phyloP scores from a whole-genome alignment of 345 rosid species.

The Salix purpurea region DNA sequence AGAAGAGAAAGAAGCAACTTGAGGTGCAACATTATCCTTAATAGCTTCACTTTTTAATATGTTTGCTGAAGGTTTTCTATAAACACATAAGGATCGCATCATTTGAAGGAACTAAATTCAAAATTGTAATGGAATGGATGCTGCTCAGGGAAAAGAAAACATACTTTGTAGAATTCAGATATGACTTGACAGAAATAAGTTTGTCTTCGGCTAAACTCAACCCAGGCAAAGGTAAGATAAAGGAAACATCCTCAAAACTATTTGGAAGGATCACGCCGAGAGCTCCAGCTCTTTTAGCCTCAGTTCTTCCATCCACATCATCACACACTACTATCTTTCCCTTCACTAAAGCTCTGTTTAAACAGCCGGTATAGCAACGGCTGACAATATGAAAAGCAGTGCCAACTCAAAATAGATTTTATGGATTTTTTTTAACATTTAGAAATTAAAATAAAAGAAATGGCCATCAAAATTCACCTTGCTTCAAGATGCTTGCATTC shows the following conservation, averaged over 20 bases:
- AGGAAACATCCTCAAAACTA: neutral
- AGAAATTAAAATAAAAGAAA: no score
- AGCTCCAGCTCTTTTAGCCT: neutral
- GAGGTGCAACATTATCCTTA: constrained; percentile 31
- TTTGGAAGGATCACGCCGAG: neutral
- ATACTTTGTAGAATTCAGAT: neutral
- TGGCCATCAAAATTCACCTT: neutral
- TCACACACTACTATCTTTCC: constrained; percentile 9
- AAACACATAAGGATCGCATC: neutral
- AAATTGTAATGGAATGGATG: neutral
- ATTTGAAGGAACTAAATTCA: neutral
- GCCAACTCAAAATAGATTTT: no score
- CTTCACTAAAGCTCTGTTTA: neutral
- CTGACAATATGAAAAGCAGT: neutral
- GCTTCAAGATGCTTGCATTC: neutral
- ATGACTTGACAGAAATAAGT: neutral
- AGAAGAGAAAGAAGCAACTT: constrained; percentile 35
- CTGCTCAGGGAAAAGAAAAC: neutral
- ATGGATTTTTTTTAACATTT: neutral
- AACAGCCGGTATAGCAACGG: neutral
- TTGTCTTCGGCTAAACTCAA: neutral
- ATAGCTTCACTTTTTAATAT: constrained; percentile 30
- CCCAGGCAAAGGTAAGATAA: neutral
- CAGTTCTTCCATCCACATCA: neutral
- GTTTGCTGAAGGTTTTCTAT: constrained; percentile 22